Evolutionary conservation across 2,329 filamentous ascomycete genomes (phyloP).

Genomic region (Fusarium abutilonis): DNA sequence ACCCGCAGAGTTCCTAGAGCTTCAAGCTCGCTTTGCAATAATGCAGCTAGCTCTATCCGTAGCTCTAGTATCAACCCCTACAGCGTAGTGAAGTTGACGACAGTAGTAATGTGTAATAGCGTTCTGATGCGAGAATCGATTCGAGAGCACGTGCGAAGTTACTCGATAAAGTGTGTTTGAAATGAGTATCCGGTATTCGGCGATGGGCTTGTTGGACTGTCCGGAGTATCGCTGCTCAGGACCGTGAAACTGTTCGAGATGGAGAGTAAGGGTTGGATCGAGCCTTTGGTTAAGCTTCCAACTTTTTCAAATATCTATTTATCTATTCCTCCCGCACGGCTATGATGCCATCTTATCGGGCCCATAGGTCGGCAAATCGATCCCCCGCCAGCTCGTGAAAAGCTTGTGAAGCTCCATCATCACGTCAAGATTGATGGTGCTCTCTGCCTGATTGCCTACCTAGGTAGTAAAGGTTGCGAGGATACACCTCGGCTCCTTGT

Average conservation of each 20-base stretch:
- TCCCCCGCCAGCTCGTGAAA: conserved; percentile 34
- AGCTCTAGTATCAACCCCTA: conserved; percentile 3
- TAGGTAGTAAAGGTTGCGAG: conserved; percentile 10
- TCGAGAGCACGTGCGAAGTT: conserved; percentile 1
- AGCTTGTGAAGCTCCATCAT: conserved; percentile 34
- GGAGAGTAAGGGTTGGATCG: conserved; percentile 9
- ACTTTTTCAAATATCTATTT: conserved; percentile 2
- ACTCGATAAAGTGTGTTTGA: conserved; percentile 1
- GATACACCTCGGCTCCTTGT: conserved; percentile 33
- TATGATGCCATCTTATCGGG: conserved; percentile 17
- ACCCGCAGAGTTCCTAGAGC: conserved; percentile 18
- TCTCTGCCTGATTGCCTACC: conserved; percentile 17
- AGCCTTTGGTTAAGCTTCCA: conserved; percentile 20
- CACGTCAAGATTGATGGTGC: conserved; percentile 20
- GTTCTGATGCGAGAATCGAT: not conserved
- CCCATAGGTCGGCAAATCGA: conserved; percentile 26
- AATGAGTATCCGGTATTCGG: conserved; percentile 9
- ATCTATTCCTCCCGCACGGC: conserved; percentile 12
- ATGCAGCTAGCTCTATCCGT: conserved; percentile 7
- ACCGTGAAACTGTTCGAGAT: conserved; percentile 10
- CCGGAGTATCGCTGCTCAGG: not conserved
- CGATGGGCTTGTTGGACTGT: conserved; percentile 5
- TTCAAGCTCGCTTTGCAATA: conserved; percentile 14
- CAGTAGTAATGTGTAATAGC: conserved; percentile 1
- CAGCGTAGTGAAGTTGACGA: not conserved